Evolutionary conservation across 352 stramenopile genomes (phyloP).

Genomic region (Pythium periplocum): DNA sequence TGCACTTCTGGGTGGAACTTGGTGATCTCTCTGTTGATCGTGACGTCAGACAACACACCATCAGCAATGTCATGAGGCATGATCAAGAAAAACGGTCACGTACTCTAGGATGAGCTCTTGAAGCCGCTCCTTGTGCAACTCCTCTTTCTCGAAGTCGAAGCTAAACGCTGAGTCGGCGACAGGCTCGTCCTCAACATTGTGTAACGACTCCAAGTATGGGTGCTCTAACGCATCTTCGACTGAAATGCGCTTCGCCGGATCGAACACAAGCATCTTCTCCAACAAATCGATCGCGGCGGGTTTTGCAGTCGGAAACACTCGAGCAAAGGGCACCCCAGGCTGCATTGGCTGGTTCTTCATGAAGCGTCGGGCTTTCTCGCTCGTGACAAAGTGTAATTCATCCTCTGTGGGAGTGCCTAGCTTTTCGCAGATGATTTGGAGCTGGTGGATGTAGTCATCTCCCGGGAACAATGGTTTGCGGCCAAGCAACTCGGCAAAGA

Average conservation of each 20-base stretch:
- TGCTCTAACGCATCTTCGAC: slow-evolving; percentile 91
- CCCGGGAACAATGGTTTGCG: slow-evolving; percentile 90
- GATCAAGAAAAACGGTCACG: slow-evolving; percentile 8
- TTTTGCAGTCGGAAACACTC: slow-evolving; percentile 71
- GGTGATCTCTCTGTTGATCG: slow-evolving; percentile 44
- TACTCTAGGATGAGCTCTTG: slow-evolving; percentile 88
- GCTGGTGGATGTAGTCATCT: slow-evolving; percentile 99
- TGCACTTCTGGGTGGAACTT: slow-evolving; percentile 64
- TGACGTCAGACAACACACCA: neutral
- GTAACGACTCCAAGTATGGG: slow-evolving; percentile 87
- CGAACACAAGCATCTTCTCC: slow-evolving; percentile 86
- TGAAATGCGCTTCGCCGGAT: slow-evolving; percentile 86
- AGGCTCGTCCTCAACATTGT: slow-evolving; percentile 92
- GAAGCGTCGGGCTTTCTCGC: slow-evolving; percentile 82
- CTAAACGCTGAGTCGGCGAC: slow-evolving; percentile 68
- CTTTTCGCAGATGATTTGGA: slow-evolving; percentile 94
- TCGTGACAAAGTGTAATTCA: slow-evolving; percentile 90
- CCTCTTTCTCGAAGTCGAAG: slow-evolving; percentile 88
- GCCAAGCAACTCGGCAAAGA: slow-evolving; percentile 91
- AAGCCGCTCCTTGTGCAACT: slow-evolving; percentile 71
- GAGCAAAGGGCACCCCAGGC: slow-evolving; percentile 57
- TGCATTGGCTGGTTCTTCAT: slow-evolving; percentile 83
- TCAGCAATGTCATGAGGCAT: neutral
- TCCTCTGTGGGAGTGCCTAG: slow-evolving; percentile 84
- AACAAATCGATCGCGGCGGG: slow-evolving; percentile 73